Conservation (phyloP, 331 rosid genomes). For the Pyracantha coccinea region DNA sequence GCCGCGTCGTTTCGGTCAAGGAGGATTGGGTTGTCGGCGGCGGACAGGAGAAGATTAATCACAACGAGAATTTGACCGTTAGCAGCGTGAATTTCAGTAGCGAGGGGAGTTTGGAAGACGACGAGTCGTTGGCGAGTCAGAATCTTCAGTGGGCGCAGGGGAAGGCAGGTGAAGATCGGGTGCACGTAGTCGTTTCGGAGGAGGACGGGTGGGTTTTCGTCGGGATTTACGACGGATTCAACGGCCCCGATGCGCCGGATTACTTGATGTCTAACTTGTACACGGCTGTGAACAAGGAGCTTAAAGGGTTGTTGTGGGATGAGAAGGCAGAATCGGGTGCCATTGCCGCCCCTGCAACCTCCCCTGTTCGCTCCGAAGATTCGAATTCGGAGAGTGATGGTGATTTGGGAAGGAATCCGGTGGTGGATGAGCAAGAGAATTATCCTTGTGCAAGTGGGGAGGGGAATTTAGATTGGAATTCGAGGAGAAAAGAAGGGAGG, state of each 20-base stretch:
- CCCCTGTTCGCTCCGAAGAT: constrained; percentile 27
- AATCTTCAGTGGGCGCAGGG: constrained; percentile 99
- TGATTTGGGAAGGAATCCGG: constrained; percentile 25
- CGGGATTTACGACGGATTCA: constrained; percentile 95
- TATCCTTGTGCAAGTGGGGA: constrained; percentile 44
- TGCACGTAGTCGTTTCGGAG: constrained; percentile 95
- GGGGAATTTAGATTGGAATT: constrained; percentile 27
- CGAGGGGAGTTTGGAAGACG: constrained; percentile 84
- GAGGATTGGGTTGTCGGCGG: constrained; percentile 63
- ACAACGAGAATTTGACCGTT: constrained; percentile 72
- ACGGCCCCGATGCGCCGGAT: constrained; percentile 98
- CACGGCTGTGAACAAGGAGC: constrained; percentile 61
- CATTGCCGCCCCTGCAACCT: constrained; percentile 15
- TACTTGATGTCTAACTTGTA: constrained; percentile 70
- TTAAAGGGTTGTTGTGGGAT: constrained; percentile 87
- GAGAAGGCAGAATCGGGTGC: constrained; percentile 29
- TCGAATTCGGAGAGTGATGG: constrained; percentile 14
- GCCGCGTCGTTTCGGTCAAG: constrained; percentile 30
- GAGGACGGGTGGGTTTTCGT: constrained; percentile 98
- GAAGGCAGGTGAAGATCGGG: constrained; percentile 97
- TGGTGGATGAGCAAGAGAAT: constrained; percentile 48
- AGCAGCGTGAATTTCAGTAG: constrained; percentile 85
- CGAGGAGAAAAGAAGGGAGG: constrained; percentile 24
- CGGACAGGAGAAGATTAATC: constrained; percentile 31
- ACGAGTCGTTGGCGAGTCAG: constrained; percentile 66